These are phyloP conservation scores for Bruguiera parviflora DNA, from an alignment of 345 rosid genomes.

Conservation along the genomic window DNA sequence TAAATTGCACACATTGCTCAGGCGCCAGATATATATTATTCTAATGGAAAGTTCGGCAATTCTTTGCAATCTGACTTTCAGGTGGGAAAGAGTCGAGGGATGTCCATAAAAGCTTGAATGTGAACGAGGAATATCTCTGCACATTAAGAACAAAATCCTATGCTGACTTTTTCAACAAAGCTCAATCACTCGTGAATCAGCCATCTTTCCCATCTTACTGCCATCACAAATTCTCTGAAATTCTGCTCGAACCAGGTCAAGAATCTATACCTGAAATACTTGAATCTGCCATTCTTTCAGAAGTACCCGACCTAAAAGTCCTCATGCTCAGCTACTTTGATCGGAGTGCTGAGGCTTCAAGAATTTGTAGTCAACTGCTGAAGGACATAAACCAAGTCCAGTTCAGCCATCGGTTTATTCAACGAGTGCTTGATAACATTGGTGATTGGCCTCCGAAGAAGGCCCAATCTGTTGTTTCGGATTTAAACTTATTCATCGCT, in stretches of 20 bases:
- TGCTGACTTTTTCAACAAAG: constrained; percentile 36
- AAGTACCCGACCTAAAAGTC: constrained; percentile 30
- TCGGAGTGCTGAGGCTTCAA: constrained; percentile 42
- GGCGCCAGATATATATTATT: background rate
- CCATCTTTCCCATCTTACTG: constrained; percentile 19
- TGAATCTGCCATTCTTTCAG: constrained; percentile 27
- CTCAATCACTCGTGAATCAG: constrained; percentile 27
- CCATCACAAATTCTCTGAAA: constrained; percentile 21
- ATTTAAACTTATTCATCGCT: constrained; percentile 19
- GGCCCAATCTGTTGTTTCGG: constrained; percentile 3
- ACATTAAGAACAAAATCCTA: constrained; percentile 46
- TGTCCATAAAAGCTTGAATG: constrained; percentile 29
- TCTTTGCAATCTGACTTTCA: constrained; percentile 10
- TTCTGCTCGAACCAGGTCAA: constrained; percentile 42
- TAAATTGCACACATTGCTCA: no score
- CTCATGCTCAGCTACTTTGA: constrained; percentile 38
- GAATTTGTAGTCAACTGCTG: constrained; percentile 35
- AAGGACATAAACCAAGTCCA: constrained; percentile 27
- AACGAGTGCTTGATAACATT: constrained; percentile 15
- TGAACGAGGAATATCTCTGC: constrained; percentile 39
- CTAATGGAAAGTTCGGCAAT: no score
- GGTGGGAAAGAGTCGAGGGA: constrained; percentile 21
- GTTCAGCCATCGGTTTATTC: constrained; percentile 17
- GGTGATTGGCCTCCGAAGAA: constrained; percentile 16
- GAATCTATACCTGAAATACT: constrained; percentile 32